phyloP scores from a whole-genome alignment of 257 asterid species.

The Petunia axillaris region DNA sequence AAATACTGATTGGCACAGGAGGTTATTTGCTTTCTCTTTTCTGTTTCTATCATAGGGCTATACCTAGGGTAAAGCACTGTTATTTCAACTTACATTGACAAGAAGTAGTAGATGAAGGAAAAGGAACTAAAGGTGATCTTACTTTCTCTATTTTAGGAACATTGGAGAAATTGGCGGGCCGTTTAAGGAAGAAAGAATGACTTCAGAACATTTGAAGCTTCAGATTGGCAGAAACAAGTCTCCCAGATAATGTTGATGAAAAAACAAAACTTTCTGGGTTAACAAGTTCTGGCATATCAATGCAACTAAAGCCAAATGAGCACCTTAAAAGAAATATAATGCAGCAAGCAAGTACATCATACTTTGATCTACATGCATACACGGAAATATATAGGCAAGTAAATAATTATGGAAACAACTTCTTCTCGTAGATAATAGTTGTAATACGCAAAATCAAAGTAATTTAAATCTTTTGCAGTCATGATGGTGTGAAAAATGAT shows the following conservation, averaged over 20 bases:
- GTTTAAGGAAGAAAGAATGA: not conserved
- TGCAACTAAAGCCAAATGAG: constrained; percentile 10
- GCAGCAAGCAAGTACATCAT: not conserved
- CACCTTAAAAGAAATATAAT: not conserved
- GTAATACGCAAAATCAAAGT: not conserved
- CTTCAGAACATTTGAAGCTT: not conserved
- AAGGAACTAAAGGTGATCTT: constrained; percentile 8
- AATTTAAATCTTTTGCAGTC: not conserved
- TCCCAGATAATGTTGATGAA: not conserved
- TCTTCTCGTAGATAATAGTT: constrained; percentile 1
- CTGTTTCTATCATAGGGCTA: not conserved
- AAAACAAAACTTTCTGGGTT: not conserved
- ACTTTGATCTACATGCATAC: not conserved
- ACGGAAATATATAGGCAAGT: not conserved
- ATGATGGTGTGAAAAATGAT: not conserved
- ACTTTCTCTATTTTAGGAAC: not conserved
- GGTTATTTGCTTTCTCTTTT: not conserved
- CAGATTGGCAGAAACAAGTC: not conserved
- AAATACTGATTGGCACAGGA: not conserved
- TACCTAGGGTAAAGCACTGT: not conserved
- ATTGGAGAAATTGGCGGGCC: not conserved
- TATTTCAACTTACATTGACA: not conserved
- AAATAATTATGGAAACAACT: constrained; percentile 1
- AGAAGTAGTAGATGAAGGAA: constrained; percentile 1
- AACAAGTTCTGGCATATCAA: constrained; percentile 12